Evolutionary conservation across 2,329 filamentous ascomycete species (phyloP).

Genomic region (Diaporthe sp.): DNA sequence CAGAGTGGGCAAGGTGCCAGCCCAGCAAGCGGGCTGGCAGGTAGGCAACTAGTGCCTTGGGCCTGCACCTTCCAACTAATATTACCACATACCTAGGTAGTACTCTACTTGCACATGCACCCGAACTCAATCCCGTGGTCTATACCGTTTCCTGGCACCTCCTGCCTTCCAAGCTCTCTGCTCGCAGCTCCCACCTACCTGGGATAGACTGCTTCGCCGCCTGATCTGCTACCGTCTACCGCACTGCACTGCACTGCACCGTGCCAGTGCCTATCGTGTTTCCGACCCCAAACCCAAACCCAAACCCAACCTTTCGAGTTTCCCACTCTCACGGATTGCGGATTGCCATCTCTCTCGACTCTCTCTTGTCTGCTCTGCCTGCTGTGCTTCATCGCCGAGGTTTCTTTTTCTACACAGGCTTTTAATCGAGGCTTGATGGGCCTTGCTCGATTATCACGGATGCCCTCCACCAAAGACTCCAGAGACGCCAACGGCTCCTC

Average conservation of each 20-base stretch:
- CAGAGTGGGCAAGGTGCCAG: neutral
- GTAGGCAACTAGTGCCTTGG: neutral
- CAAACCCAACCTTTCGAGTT: slow-evolving; percentile 21
- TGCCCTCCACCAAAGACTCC: slow-evolving; percentile 40
- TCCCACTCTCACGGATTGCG: slow-evolving; percentile 22
- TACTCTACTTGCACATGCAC: slow-evolving; percentile 11
- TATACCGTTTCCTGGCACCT: neutral
- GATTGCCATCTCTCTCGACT: slow-evolving; percentile 27
- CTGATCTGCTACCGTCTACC: neutral
- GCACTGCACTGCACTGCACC: neutral
- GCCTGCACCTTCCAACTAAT: neutral
- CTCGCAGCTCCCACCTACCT: neutral
- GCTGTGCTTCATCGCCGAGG: slow-evolving; percentile 1
- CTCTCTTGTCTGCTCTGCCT: neutral
- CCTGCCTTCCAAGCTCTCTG: neutral
- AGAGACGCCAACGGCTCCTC: slow-evolving; percentile 41
- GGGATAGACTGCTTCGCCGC: neutral
- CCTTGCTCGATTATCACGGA: slow-evolving; percentile 35
- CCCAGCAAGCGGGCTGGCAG: neutral
- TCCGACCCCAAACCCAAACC: slow-evolving; percentile 5
- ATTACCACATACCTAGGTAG: neutral
- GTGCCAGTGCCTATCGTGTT: slow-evolving; percentile 1
- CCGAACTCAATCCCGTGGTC: slow-evolving; percentile 1
- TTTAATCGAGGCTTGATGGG: slow-evolving; percentile 12
- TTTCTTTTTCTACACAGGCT: neutral